Evolutionary conservation across 257 asterid genomes (phyloP).

Genomic region (Salvia splendens): DNA sequence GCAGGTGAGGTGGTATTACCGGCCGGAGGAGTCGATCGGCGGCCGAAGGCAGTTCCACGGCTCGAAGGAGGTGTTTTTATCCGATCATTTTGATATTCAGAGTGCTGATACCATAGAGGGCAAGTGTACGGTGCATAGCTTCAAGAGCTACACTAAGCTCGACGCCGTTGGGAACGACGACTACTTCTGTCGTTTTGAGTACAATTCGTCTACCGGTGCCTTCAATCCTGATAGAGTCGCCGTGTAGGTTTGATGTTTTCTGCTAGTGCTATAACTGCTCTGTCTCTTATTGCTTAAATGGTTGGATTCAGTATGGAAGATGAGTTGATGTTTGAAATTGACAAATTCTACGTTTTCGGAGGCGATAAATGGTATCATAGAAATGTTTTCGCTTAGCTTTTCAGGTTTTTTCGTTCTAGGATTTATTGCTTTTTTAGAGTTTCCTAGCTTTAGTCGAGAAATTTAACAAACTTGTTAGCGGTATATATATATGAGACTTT

Average conservation of each 20-base stretch:
- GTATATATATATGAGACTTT: neutral
- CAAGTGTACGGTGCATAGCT: constrained; percentile 81
- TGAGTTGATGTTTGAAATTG: neutral
- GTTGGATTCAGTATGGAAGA: constrained; percentile 8
- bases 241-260: constrained; percentile 70
- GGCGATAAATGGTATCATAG: neutral
- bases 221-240: constrained; percentile 93
- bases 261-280: neutral
- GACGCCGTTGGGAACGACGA: constrained; percentile 91
- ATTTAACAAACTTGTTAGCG: neutral
- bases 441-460: constrained; percentile 18
- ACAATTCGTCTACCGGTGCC: constrained; percentile 82
- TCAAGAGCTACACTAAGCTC: constrained; percentile 81
- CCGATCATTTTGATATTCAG: constrained; percentile 87
- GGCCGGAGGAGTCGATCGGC: constrained; percentile 96
- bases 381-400: neutral
- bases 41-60: constrained; percentile 94
- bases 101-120: constrained; percentile 90
- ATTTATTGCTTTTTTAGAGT: neutral
- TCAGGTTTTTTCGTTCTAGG: neutral
- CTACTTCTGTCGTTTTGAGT: constrained; percentile 89
- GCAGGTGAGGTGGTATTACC: constrained; percentile 87
- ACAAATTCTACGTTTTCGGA: neutral
- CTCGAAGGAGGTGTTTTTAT: constrained; percentile 81
- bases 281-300: neutral